Base-by-base conservation (phyloP, 78 protist species). In the Mantamonas sphyraenae region DNA sequence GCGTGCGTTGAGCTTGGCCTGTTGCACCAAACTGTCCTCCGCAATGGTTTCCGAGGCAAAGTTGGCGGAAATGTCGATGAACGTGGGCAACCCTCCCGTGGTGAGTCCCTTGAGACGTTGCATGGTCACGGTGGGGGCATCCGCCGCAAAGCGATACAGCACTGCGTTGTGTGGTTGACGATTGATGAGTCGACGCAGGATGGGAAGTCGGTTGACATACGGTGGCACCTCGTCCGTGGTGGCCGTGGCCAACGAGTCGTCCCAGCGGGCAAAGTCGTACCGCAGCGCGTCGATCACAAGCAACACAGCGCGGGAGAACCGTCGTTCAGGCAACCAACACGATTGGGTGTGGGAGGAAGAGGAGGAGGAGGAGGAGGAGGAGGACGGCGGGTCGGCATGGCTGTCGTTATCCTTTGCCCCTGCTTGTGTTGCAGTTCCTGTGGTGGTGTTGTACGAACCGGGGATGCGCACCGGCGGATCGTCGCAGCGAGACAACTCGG, bases 111-210 rank as follows among this genome's bases (percentile, higher is more conserved):
- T 94, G 50, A 94, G 73, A 8, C 98, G 76, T 75, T 94, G 98
- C 89, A 83, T 81, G 14, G 98, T 94, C 12, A 92, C 86, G 19
- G 98, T 94, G 3, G 98, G 98, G 22, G 95, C 84, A 34, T 94
- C 98, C 0, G 98, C 92, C 0, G 74, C 56, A 56, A 80, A 84
- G 38, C 31, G 33, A 51, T 43, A 86, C 42, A 90, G 55, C 28
- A 64, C 12, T 22, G 83, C n/a, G 38, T 56, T 30, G 16, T 9
- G 31, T 2, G 79, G 60, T 22, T 59, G 28, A 0, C 28, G 31
- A 0, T 37, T 28, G 8, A 76, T 58, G 3, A 3, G 2, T 3
- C 24, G 33, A 7, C 1, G 38, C 24, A 47, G 56, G 20, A 53
- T 5, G 34, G 30, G 43, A 24, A 51, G 38, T 24, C 40, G 19